These are phyloP conservation scores for Penicillium sumatraense DNA, from an alignment of 2,329 filamentous ascomycete species.

Conservation along the genomic window DNA sequence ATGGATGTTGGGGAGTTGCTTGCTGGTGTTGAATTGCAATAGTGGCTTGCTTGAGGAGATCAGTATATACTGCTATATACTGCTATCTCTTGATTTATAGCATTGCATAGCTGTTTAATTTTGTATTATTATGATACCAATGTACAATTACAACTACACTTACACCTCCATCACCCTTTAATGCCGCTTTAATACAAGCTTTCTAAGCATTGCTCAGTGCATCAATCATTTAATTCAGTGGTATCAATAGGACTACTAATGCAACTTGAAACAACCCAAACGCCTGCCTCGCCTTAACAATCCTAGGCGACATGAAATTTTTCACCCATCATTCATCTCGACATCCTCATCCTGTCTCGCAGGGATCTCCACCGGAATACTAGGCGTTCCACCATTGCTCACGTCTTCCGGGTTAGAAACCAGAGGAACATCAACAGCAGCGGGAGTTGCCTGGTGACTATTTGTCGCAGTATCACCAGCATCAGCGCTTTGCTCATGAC, in stretches of 20 bases:
- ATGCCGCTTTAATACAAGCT: no score
- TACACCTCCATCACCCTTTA: no score
- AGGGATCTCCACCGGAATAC: conserved; percentile 19
- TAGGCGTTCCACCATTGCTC: conserved; percentile 30
- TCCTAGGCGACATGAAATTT: background rate
- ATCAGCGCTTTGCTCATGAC: conserved; percentile 7
- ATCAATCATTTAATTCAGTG: conserved; percentile 12
- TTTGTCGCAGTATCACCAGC: conserved; percentile 27
- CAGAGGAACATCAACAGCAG: conserved; percentile 15
- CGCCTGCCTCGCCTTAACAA: conserved; percentile 13
- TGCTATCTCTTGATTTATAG: no score
- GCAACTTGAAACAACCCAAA: background rate
- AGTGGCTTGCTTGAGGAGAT: no score
- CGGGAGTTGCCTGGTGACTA: conserved; percentile 25
- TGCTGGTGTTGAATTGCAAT: conserved; percentile 29
- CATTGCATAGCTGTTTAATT: no score
- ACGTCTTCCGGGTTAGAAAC: conserved; percentile 29
- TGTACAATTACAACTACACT: background rate
- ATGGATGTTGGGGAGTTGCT: conserved; percentile 43
- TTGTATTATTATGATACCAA: conserved; percentile 1
- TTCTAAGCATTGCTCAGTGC: no score
- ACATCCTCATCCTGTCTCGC: conserved; percentile 32
- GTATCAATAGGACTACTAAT: conserved; percentile 20
- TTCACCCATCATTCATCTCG: conserved; percentile 30
- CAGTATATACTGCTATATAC: no score